Conservation (phyloP, 768 basidiomycete genomes). For the Kwoniella dejecticola region DNA sequence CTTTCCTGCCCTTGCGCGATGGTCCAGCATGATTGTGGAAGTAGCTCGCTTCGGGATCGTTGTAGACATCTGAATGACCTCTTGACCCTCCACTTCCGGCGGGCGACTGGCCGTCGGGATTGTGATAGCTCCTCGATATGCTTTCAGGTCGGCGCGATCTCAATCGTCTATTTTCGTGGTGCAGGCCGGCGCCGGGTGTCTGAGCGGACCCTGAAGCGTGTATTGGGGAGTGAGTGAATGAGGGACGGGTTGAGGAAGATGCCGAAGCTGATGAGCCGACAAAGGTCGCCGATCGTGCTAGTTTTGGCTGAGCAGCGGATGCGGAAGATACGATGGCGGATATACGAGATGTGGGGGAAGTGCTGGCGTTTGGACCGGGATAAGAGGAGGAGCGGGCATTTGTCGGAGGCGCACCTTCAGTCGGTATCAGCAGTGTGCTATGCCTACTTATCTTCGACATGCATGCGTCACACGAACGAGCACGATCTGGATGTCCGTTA, state of each 20-base stretch:
- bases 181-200: neutral
- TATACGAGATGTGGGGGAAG: slow-evolving; percentile 26
- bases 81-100: neutral
- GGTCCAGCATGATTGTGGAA: slow-evolving; percentile 18
- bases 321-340: slow-evolving; percentile 20
- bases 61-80: slow-evolving; percentile 11
- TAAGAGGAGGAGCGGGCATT: slow-evolving; percentile 22
- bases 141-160: slow-evolving; percentile 3
- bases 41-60: slow-evolving; percentile 23
- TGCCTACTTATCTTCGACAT: neutral
- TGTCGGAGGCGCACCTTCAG: slow-evolving; percentile 12
- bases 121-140: neutral
- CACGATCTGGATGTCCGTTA: neutral
- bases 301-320: slow-evolving; percentile 23
- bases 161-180: slow-evolving; percentile 5
- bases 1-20: neutral
- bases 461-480: neutral
- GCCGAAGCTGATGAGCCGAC: slow-evolving; percentile 14
- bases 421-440: neutral
- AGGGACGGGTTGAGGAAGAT: neutral
- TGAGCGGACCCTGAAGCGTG: neutral
- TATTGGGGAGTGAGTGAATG: neutral
- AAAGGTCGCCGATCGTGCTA: slow-evolving; percentile 19
- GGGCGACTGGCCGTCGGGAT: neutral
- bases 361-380: slow-evolving; percentile 19